Conservation (phyloP, 2,329 filamentous ascomycete genomes). For the Coniosporium tulheliwenetii region DNA sequence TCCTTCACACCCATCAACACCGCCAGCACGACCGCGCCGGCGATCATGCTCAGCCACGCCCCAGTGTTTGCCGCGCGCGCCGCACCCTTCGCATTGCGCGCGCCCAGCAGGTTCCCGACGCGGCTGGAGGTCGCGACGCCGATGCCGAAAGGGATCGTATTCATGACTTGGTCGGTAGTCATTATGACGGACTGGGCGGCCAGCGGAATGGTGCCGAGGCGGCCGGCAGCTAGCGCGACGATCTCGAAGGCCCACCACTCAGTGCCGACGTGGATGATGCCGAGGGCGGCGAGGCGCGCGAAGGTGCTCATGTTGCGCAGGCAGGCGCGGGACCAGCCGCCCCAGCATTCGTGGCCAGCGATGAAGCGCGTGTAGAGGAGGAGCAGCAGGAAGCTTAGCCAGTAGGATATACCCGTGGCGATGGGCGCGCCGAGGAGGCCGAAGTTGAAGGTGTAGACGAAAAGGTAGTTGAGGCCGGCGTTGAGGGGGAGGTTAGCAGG, state of each 20-base stretch:
- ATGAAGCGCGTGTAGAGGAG: conserved; percentile 59
- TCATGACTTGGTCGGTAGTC: conserved; percentile 75
- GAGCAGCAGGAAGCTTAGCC: conserved; percentile 64
- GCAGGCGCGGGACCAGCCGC: conserved; percentile 50
- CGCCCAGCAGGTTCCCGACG: conserved; percentile 66
- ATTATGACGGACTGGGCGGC: conserved; percentile 81
- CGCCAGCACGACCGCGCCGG: conserved; percentile 51
- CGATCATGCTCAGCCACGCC: conserved; percentile 54
- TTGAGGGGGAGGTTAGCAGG: conserved; percentile 43
- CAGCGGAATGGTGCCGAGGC: conserved; percentile 61
- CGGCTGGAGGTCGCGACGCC: conserved; percentile 67
- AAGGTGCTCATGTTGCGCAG: conserved; percentile 56
- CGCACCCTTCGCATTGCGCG: conserved; percentile 48
- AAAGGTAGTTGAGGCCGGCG: conserved; percentile 44
- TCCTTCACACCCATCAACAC: conserved; percentile 56
- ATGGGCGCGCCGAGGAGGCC: conserved; percentile 67
- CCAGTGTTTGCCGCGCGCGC: conserved; percentile 59
- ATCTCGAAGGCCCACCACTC: conserved; percentile 96
- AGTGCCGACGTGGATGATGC: conserved; percentile 70
- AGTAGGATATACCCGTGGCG: conserved; percentile 74
- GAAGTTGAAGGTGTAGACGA: conserved; percentile 55
- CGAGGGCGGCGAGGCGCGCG: conserved; percentile 56
- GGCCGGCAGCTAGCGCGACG: conserved; percentile 66
- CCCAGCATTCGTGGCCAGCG: conserved; percentile 63
- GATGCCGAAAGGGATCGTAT: conserved; percentile 73